Evolutionary conservation across 441 rosid genomes (phyloP).

Genomic region (Gossypium trilobum): DNA sequence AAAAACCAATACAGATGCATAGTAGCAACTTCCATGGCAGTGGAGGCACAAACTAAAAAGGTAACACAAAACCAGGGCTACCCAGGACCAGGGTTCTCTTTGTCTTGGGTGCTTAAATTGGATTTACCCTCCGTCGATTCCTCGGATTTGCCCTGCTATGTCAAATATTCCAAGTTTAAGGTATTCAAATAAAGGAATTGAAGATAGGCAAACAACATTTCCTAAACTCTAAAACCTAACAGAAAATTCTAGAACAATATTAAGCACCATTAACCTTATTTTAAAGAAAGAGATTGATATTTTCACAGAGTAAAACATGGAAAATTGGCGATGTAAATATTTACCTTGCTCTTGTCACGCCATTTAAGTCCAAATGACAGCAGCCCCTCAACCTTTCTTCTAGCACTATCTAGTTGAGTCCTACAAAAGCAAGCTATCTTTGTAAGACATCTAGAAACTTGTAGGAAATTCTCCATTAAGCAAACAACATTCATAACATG

Average conservation of each 20-base stretch:
- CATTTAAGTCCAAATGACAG: slow-evolving; percentile 63
- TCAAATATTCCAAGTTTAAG: slow-evolving; percentile 6
- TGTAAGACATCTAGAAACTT: slow-evolving; percentile 6
- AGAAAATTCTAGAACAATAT: not conserved
- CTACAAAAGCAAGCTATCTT: slow-evolving; percentile 28
- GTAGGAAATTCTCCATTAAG: not conserved
- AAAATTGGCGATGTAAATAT: slow-evolving; percentile 3
- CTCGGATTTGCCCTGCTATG: slow-evolving; percentile 38
- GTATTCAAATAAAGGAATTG: not conserved
- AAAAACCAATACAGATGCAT: not conserved
- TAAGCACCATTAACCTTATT: not conserved
- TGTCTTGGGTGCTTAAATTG: slow-evolving; percentile 16
- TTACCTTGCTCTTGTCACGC: slow-evolving; percentile 70
- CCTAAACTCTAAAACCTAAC: not conserved
- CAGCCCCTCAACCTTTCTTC: slow-evolving; percentile 39
- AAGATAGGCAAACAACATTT: not conserved
- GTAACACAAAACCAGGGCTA: not conserved
- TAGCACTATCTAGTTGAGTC: slow-evolving; percentile 39
- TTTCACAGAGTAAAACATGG: not conserved
- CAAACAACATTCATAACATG: not conserved
- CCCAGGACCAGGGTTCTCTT: not conserved
- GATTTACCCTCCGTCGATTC: slow-evolving; percentile 26
- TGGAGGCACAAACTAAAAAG: not conserved
- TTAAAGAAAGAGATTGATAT: no score
- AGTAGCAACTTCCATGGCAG: not conserved